Evolutionary conservation across 208 protist genomes (phyloP).

Genomic region (Trichomonas vaginalis): DNA sequence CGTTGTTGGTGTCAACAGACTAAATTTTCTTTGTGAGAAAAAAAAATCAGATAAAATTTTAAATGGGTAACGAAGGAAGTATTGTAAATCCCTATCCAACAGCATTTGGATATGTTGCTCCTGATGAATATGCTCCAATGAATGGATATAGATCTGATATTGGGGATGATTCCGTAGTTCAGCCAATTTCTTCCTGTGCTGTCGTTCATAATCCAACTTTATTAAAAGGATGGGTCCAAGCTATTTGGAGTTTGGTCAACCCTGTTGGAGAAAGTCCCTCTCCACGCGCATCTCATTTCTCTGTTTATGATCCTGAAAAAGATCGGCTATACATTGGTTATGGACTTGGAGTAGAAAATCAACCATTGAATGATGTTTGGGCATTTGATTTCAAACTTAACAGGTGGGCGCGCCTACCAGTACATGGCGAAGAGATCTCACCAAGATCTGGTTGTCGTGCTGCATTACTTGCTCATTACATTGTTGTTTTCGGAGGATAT

Average conservation of each 20-base stretch:
- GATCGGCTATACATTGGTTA: background rate
- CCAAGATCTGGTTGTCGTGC: background rate
- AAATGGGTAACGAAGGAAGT: background rate
- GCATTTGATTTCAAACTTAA: background rate
- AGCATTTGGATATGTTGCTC: background rate
- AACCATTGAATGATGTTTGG: background rate
- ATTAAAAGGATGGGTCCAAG: background rate
- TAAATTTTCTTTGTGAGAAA: too few species aligned
- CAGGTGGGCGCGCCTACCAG: background rate
- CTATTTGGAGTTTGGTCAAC: background rate
- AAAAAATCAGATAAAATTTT: background rate
- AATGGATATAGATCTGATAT: background rate
- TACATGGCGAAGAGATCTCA: background rate
- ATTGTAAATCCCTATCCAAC: background rate
- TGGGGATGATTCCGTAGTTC: background rate
- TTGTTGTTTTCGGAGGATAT: background rate
- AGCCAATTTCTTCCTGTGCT: background rate
- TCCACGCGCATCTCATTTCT: background rate
- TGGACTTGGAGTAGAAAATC: background rate
- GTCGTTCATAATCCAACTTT: background rate
- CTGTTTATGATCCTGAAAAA: background rate
- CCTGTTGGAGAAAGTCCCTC: background rate
- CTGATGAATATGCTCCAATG: background rate
- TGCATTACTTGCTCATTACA: background rate
- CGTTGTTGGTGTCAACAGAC: too few species aligned